Evolutionary conservation across 164 flowering plant species (phyloP).

Genomic region (Magnolia changhungtana): DNA sequence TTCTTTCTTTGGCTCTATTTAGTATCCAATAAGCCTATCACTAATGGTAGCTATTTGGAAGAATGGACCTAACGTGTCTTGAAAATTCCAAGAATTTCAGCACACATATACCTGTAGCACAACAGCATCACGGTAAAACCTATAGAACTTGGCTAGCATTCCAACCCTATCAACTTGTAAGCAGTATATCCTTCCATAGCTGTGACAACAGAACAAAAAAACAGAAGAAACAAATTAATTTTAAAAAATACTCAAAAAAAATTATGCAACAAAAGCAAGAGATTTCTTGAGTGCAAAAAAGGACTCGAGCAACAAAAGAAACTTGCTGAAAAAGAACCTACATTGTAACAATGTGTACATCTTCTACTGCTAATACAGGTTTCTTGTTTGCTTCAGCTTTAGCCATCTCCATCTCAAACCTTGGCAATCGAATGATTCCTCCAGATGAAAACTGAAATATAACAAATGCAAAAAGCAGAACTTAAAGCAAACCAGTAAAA

Average conservation of each 20-base stretch:
- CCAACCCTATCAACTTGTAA: constrained; percentile 89
- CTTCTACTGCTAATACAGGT: constrained; percentile 84
- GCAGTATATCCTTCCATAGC: constrained; percentile 97
- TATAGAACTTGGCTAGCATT: constrained; percentile 74
- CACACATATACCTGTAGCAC: constrained; percentile 67
- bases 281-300: neutral
- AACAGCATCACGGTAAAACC: constrained; percentile 95
- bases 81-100: neutral
- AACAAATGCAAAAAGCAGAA: neutral
- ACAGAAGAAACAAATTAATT: neutral
- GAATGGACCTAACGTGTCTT: neutral
- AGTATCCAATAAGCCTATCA: no score
- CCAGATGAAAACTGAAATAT: constrained; percentile 79
- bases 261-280: no score
- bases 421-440: constrained; percentile 83
- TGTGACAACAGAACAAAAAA: constrained; percentile 20
- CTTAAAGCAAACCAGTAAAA: no score
- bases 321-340: constrained; percentile 30
- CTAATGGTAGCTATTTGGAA: no score
- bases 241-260: neutral
- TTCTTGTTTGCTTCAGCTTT: constrained; percentile 77
- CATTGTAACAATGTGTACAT: constrained; percentile 82
- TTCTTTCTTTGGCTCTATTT: no score
- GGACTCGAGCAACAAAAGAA: constrained; percentile 2
- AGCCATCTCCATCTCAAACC: constrained; percentile 93